phyloP scores from a whole-genome alignment of 208 protist species.

The Leishmania amazonensis region DNA sequence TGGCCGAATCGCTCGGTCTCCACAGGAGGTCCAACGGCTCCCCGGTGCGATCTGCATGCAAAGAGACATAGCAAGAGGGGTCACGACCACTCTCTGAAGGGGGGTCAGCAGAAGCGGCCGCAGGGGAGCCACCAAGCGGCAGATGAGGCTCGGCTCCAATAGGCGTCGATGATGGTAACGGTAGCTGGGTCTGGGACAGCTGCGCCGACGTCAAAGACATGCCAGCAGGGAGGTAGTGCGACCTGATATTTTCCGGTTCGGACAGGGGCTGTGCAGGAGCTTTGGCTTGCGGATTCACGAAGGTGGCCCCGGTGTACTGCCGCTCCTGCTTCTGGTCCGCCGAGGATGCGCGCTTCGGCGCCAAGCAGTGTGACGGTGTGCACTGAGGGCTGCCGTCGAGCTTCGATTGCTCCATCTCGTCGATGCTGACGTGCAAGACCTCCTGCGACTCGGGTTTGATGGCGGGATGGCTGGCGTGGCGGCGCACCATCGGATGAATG shows the following conservation, averaged over 20 bases:
- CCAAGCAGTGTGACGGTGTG: neutral
- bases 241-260: slow-evolving; percentile 2
- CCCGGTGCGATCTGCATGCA: neutral
- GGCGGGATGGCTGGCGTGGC: slow-evolving; percentile 9
- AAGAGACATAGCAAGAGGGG: neutral
- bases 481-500: slow-evolving; percentile 25
- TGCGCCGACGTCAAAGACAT: slow-evolving; percentile 10
- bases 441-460: slow-evolving; percentile 1
- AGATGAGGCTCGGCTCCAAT: too few relatives aligned
- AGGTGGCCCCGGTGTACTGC: neutral
- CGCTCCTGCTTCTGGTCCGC: neutral
- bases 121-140: neutral
- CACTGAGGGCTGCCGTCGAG: slow-evolving; percentile 10
- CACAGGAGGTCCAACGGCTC: neutral
- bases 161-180: neutral
- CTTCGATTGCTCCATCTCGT: neutral
- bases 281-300: slow-evolving; percentile 1
- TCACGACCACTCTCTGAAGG: neutral
- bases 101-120: neutral
- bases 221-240: slow-evolving; percentile 2
- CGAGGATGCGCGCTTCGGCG: neutral
- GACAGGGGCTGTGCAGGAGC: slow-evolving; percentile 1
- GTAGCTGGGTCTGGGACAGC: neutral
- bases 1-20: neutral
- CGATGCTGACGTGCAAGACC: slow-evolving; percentile 8